These are phyloP conservation scores for Pythium diclinum DNA, from an alignment of 352 stramenopile species.

Conservation along the genomic window DNA sequence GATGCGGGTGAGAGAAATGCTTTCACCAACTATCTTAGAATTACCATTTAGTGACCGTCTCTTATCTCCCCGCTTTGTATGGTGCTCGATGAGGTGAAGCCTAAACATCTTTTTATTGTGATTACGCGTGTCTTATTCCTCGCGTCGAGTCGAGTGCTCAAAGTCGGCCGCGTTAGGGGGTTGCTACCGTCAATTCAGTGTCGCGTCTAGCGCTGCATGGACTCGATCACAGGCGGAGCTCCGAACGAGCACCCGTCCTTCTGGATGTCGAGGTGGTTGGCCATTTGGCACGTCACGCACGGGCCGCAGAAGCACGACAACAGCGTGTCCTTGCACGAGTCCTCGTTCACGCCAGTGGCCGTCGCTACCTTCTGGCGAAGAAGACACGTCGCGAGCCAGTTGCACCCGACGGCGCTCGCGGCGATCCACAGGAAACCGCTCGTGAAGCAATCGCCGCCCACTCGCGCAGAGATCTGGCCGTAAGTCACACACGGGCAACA, in stretches of 20 bases:
- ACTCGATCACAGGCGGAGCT: conserved; percentile 10
- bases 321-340: conserved; percentile 13
- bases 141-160: too few relatives aligned
- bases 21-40: too few relatives aligned
- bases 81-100: too few relatives aligned
- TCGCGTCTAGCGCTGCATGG: conserved; percentile 20
- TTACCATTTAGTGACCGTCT: too few relatives aligned
- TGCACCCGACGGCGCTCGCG: neutral
- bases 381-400: conserved; percentile 15
- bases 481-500: conserved; percentile 22
- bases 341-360: conserved; percentile 2
- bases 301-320: conserved; percentile 10
- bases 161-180: too few relatives aligned
- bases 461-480: conserved; percentile 18
- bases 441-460: conserved; percentile 15
- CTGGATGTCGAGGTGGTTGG: conserved; percentile 24
- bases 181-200: too few relatives aligned
- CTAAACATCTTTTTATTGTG: too few relatives aligned
- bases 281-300: conserved; percentile 24
- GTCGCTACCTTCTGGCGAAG: conserved; percentile 14
- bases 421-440: conserved; percentile 5
- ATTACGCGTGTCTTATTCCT: too few relatives aligned
- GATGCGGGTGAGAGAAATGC: too few relatives aligned
- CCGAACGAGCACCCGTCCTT: conserved; percentile 18
- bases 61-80: too few relatives aligned